Percentiles rank a stretch among this genome's conserved stretches.
Evolutionary conservation across 129 eudicot genomes (phyloP).

Genomic region (Helianthus annuus): DNA sequence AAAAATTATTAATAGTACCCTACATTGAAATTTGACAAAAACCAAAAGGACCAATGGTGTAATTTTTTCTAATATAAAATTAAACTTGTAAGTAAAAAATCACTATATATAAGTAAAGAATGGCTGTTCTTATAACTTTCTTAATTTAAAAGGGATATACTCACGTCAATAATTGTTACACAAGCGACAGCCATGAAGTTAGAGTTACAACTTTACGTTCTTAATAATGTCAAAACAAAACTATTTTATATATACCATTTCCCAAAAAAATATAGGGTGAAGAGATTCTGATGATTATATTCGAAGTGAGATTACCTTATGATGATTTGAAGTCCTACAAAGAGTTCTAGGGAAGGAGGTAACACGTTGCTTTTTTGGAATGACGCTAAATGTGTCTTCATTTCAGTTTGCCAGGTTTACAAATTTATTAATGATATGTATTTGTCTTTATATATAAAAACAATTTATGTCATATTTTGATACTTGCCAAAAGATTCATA

Average conservation of each 20-base stretch:
- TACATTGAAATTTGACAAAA: no score
- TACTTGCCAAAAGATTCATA: conserved; percentile 28
- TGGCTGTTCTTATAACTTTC: not conserved
- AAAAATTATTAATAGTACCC: no score
- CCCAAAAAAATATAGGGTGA: not conserved
- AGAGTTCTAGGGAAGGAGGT: conserved; percentile 34
- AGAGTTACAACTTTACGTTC: conserved; percentile 7
- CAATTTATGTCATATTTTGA: conserved; percentile 26
- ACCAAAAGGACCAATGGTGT: no score
- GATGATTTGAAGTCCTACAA: conserved; percentile 15
- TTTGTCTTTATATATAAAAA: conserved; percentile 41
- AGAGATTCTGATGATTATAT: conserved; percentile 30
- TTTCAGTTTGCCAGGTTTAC: conserved; percentile 35
- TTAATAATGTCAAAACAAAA: not conserved
- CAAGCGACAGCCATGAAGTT: conserved; percentile 10
- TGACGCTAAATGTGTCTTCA: conserved; percentile 32
- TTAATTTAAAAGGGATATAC: not conserved
- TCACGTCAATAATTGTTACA: not conserved
- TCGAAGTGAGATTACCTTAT: conserved; percentile 43
- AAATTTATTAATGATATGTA: conserved; percentile 18
- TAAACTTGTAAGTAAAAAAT: no score
- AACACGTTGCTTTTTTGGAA: conserved; percentile 36
- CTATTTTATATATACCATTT: not conserved
- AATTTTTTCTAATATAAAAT: no score
- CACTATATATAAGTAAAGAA: not conserved